These are phyloP conservation scores for Eutrema japonicum DNA, from an alignment of 345 rosid species.

Conservation along the genomic window DNA sequence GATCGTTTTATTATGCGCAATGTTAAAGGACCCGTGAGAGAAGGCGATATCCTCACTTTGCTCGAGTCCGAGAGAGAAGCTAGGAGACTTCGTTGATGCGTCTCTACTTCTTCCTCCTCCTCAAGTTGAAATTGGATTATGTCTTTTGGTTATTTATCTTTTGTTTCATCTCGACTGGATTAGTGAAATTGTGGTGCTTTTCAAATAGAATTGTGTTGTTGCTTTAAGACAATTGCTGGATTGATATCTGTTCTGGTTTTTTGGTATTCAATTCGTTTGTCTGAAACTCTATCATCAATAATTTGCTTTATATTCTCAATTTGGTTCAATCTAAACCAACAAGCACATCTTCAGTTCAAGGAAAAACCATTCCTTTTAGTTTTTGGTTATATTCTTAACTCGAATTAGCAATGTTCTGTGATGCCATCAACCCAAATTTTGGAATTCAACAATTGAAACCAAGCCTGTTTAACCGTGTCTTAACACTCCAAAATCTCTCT, in stretches of 20 bases:
- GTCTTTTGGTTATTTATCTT: not conserved
- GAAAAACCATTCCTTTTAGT: not conserved
- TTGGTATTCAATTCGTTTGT: not conserved
- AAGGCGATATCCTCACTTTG: slow-evolving; percentile 46
- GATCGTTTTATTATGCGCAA: slow-evolving; percentile 40
- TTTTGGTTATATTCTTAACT: not conserved
- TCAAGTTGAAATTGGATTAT: not conserved
- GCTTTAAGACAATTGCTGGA: slow-evolving; percentile 26
- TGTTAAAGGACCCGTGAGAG: slow-evolving; percentile 45
- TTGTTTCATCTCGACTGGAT: slow-evolving; percentile 7
- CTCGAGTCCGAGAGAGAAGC: slow-evolving; percentile 54
- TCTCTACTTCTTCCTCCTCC: not conserved
- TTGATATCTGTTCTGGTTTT: slow-evolving; percentile 5
- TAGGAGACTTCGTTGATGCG: slow-evolving; percentile 43
- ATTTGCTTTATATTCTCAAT: too few relatives aligned
- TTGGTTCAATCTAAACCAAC: not conserved
- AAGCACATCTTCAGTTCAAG: not conserved
- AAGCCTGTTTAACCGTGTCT: not conserved
- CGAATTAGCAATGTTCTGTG: not conserved
- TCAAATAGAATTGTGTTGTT: slow-evolving; percentile 12
- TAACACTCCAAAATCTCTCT: not conserved
- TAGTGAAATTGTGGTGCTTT: slow-evolving; percentile 12
- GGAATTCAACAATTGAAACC: not conserved
- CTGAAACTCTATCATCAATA: not conserved
- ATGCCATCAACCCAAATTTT: not conserved